Conservation (phyloP, 257 asterid genomes). For the Solanum raphanifolium region DNA sequence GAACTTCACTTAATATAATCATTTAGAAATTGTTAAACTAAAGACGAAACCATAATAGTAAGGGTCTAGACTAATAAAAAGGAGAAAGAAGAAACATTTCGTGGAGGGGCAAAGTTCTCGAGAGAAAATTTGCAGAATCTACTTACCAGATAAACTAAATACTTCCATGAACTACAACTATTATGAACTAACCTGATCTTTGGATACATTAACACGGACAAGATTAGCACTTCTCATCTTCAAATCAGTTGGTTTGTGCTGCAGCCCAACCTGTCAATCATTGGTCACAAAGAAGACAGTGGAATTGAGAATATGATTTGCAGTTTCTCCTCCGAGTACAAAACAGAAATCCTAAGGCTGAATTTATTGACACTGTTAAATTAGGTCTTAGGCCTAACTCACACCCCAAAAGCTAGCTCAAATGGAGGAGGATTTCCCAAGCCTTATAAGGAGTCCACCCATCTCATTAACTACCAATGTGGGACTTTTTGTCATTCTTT, state of each 20-base stretch:
- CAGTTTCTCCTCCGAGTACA: neutral
- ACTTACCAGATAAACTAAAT: neutral
- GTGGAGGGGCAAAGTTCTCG: neutral
- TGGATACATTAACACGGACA: conserved; percentile 46
- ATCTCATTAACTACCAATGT: too few species aligned
- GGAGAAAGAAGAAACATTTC: neutral
- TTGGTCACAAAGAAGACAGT: neutral
- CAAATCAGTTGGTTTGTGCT: conserved; percentile 45
- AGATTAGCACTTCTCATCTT: conserved; percentile 54
- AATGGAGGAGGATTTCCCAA: too few species aligned
- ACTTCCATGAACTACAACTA: neutral
- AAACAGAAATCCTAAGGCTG: neutral
- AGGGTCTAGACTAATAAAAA: neutral
- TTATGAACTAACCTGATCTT: conserved; percentile 51
- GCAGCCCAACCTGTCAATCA: conserved; percentile 71
- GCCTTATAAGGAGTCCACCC: too few species aligned
- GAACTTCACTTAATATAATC: neutral
- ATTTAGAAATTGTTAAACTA: neutral
- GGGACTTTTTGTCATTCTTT: too few species aligned
- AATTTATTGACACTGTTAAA: neutral
- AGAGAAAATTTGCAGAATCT: neutral
- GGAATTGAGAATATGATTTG: neutral
- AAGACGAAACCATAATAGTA: neutral
- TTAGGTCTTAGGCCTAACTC: too few species aligned
- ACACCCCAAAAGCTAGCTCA: too few species aligned